Evolutionary conservation across 2,329 filamentous ascomycete species (phyloP), one percentile per base, ranked within the genome.

Genomic region (Hysterium pulicare): DNA sequence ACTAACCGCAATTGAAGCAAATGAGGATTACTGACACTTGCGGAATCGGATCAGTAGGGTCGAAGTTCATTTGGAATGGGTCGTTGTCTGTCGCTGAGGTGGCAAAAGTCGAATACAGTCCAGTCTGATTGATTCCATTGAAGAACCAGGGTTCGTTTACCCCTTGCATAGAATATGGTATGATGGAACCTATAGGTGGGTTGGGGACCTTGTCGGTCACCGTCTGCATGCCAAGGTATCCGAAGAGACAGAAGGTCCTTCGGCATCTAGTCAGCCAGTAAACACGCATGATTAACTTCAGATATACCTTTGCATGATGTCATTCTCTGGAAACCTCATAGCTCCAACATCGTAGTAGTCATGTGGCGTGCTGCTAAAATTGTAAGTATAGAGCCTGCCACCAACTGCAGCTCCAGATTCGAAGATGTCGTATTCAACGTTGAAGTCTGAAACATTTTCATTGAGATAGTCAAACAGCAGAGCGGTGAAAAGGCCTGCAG

Each of bases 291-390:
- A 37, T 22, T 19, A 36, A 37, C 22, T 42, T 36, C 4, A 23
- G 32, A 20, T 36, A 39, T 39, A 45, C 21, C n/a, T n/a, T n/a
- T n/a, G n/a, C 66, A 65, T 69, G 38, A 52, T 49, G 4, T 46
- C 33, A 22, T 57, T 68, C 4, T 65, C 28, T 0, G 68, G 68
- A 42, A 59, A 68, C 13, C 69, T 49, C 68, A 71, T 71, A 4
- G 69, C 68, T 1, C 68, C 69, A 24, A 71, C 49, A 45, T 71
- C 69, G 39, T 69, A 70, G 46, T 71, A 71, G 45, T 69, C 57
- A 38, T 68, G 62, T 33, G 40, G 24, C 1, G 58, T 36, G 8
- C 11, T 19, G 33, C 41, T 52, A 39, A 71, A 69, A 10, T 54
- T 28, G 42, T 69, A 51, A 1, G 68, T 69, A 35, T 56, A 67